Base-by-base conservation (phyloP, 1,284 basidiomycete species). In the Leccinum subrobustum region DNA sequence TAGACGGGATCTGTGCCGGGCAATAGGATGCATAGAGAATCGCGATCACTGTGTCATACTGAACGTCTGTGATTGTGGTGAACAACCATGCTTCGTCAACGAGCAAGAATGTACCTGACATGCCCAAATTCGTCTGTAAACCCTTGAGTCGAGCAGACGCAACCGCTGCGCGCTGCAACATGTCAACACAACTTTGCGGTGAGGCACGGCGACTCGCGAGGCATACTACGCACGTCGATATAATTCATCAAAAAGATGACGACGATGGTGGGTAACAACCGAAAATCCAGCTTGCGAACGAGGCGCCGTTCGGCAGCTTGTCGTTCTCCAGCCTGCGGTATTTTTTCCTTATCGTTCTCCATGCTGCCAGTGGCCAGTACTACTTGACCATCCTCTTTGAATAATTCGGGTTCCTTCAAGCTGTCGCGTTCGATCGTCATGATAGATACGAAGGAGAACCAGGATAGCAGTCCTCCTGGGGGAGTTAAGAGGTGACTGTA, bases 201-300 rank as follows among this genome's bases (percentile, higher is more conserved):
- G 4, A 48, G 25, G 25, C 25, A 25, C 25, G 25, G 25, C 25
- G 25, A 25, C 25, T 25, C 25, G 35, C 8, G 29, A 47, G 33
- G 18, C n/a, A 50, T 42, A 11, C 57, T 9, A 75, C 80, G 63
- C 60, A 88, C 87, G 68, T 88, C 85, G 58, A 88, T 86, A 68
- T 86, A 88, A 66, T 89, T 89, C 83, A 88, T 83, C 60, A 89
- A 79, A 67, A 78, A 88, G 50, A 89, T 85, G 39, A 85, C 57
- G 52, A 86, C 78, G 59, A 89, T 81, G 0, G 83, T 84, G 0
- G 87, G 86, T 54, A 89, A 67, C 0, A 89, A 73, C 25, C 87
- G 78, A 61, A 74, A 75, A 62, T 89, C 87, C 52, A 90, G 76
- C 66, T 81, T 84, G 52, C 82, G 76, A 29, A 83, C 73, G 6